Conservation (phyloP, 257 asterid species). For the Schizonepeta tenuifolia region DNA sequence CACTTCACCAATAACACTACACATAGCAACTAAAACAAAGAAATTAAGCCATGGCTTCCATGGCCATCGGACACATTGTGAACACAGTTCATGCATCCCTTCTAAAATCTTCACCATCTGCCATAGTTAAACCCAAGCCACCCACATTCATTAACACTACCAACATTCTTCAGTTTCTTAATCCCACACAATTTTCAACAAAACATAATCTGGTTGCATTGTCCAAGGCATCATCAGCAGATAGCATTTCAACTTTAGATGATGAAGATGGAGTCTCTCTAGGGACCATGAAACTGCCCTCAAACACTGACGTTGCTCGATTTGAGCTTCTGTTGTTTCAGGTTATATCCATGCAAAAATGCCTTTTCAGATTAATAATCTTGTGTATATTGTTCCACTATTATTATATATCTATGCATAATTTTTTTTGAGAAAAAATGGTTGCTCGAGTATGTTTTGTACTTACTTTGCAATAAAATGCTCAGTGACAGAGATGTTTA, state of each 20-base stretch:
- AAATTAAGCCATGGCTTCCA: conserved; percentile 50
- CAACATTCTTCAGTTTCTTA: conserved; percentile 34
- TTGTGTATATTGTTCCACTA: not conserved
- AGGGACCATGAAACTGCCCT: conserved; percentile 88
- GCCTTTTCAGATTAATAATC: not conserved
- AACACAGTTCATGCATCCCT: conserved; percentile 34
- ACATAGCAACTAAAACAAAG: conserved; percentile 7
- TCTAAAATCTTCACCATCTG: conserved; percentile 31
- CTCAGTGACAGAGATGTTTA: conserved; percentile 8
- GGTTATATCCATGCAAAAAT: conserved; percentile 43
- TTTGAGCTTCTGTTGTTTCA: conserved; percentile 88
- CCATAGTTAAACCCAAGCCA: conserved; percentile 22
- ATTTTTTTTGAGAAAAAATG: not conserved
- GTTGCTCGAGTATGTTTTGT: not conserved
- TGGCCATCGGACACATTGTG: conserved; percentile 46
- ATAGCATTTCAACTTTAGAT: conserved; percentile 30
- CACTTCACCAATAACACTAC: not conserved
- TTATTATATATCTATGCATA: too few relatives aligned
- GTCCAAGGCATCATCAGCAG: conserved; percentile 49
- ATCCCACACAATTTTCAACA: conserved; percentile 24
- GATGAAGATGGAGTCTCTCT: conserved; percentile 77
- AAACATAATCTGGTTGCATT: conserved; percentile 29
- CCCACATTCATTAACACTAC: conserved; percentile 33
- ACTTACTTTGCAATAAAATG: not conserved
- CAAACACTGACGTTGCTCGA: conserved; percentile 63